Evolutionary conservation across 2,329 filamentous ascomycete species (phyloP), one percentile per base, ranked within the genome.

Genomic region (Colletotrichum ledebouriae): DNA sequence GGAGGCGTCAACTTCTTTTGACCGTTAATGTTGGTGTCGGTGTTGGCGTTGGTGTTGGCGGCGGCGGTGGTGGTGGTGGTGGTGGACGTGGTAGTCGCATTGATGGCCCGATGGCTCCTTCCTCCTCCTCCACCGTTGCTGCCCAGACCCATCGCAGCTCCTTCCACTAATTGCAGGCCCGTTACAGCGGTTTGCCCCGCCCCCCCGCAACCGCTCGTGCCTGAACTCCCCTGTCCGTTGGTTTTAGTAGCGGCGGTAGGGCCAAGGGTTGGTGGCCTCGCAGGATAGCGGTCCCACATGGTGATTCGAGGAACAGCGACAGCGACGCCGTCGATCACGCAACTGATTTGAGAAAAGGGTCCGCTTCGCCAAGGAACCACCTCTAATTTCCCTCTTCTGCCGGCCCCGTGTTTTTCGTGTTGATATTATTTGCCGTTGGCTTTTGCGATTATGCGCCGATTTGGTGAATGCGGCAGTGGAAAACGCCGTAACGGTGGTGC

Each of bases 1-100:
- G 65, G 65, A 41, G 65, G 65, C 60, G 60, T 68, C 53, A 68
- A 55, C 47, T 68, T 68, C 39, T 63, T 63, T 53, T 67, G 59
- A 58, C 11, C 37, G 13, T 39, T 39, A 9, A 9, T 29, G 29
- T 29, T 29, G 29, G 29, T 9, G 29, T 29, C 9, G 62, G 62
- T 25, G 52, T 34, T 5, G 42, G 41, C 34, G 17, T 17, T 17
- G 17, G 17, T 17, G 17, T 17, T 17, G 42, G 22, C 4, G 53
- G 29, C 2, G 6, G 29, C 7, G 6, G 6, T 29, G 7, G 29
- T 29, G 29, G 25, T 5, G 4, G 25, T 25, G 25, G 1, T 25
- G 25, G 25, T 25, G 4, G 25, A 25, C 4, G 29, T 29, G 29
- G 29, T 29, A 9, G 6, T 64, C 34, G 42, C n/a, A 33, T 12